phyloP scores from a whole-genome alignment of 1,284 basidiomycete genomes.

The Pascua sp. region DNA sequence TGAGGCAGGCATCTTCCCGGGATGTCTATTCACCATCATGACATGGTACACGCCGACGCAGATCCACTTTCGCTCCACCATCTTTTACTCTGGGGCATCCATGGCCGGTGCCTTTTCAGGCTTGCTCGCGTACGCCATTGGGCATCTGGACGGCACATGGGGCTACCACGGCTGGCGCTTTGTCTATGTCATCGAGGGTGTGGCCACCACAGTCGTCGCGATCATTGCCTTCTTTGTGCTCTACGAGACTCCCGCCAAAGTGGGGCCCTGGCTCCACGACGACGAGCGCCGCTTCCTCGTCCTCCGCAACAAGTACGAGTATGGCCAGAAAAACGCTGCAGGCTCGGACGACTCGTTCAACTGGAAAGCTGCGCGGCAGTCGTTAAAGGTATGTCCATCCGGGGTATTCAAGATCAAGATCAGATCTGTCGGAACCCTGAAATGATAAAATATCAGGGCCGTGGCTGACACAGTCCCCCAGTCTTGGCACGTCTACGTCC shows the following conservation, averaged over 20 bases:
- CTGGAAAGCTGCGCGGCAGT: constrained; percentile 6
- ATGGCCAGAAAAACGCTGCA: constrained; percentile 6
- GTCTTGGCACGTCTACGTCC: constrained; percentile 12
- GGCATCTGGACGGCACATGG: constrained; percentile 29
- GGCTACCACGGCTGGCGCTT: constrained; percentile 53
- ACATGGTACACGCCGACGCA: too few species aligned
- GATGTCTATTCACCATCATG: too few species aligned
- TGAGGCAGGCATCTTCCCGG: too few species aligned
- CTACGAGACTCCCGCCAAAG: constrained; percentile 9
- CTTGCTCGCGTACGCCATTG: constrained; percentile 35
- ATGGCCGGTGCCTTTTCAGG: constrained; percentile 33
- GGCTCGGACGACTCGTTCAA: constrained; percentile 13
- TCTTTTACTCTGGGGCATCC: too few species aligned
- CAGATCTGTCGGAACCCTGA: not conserved
- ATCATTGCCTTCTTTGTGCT: constrained; percentile 16
- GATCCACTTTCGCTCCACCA: too few species aligned
- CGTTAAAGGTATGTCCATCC: too few species aligned
- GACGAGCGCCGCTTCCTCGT: constrained; percentile 12
- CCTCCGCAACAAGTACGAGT: constrained; percentile 1
- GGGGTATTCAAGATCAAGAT: constrained; percentile 6
- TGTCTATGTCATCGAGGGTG: constrained; percentile 23
- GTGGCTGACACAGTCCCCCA: constrained; percentile 3
- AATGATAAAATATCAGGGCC: too few species aligned
- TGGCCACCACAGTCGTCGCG: constrained; percentile 16
- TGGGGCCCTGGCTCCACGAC: constrained; percentile 10